A percentile compares a stretch with the other conserved stretches of the same genome.
phyloP scores from a whole-genome alignment of 23 red algal species.

The Gracilaria vermiculophylla region DNA sequence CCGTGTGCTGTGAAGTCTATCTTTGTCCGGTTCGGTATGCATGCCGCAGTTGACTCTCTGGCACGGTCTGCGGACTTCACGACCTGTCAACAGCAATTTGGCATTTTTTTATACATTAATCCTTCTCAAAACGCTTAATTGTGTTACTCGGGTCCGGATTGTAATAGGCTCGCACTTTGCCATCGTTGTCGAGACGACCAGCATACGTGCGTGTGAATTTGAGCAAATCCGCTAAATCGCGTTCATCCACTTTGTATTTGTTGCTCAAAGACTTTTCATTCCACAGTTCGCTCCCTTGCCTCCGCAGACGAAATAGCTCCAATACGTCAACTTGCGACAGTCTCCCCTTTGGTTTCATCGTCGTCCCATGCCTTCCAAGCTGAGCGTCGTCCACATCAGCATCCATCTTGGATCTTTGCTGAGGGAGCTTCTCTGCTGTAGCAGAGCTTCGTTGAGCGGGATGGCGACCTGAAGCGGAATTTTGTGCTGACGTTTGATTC shows the following conservation, averaged over 20 bases:
- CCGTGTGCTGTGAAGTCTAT: too few relatives aligned
- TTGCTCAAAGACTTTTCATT: background rate
- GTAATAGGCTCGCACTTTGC: constrained; percentile 16
- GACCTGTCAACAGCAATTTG: too few relatives aligned
- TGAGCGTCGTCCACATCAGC: background rate
- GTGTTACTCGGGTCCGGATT: constrained; percentile 10
- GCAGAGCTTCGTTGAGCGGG: constrained; percentile 21
- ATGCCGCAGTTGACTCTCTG: too few relatives aligned
- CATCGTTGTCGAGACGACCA: background rate
- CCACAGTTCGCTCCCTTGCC: background rate
- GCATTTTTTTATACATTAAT: too few relatives aligned
- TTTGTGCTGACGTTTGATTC: background rate
- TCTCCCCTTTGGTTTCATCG: background rate
- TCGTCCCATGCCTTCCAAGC: too few relatives aligned
- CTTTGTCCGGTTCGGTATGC: too few relatives aligned
- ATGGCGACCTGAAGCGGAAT: background rate
- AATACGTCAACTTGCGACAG: constrained; percentile 15
- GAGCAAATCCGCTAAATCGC: constrained; percentile 27
- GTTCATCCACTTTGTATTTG: background rate
- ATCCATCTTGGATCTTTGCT: background rate
- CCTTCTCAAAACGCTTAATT: constrained; percentile 35
- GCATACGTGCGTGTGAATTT: constrained; percentile 35
- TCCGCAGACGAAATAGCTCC: constrained; percentile 28
- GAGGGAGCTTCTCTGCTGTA: background rate
- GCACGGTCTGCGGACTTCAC: too few relatives aligned